Base-by-base conservation (phyloP, 164 flowering plant genomes). In the Vitis labrusca region DNA sequence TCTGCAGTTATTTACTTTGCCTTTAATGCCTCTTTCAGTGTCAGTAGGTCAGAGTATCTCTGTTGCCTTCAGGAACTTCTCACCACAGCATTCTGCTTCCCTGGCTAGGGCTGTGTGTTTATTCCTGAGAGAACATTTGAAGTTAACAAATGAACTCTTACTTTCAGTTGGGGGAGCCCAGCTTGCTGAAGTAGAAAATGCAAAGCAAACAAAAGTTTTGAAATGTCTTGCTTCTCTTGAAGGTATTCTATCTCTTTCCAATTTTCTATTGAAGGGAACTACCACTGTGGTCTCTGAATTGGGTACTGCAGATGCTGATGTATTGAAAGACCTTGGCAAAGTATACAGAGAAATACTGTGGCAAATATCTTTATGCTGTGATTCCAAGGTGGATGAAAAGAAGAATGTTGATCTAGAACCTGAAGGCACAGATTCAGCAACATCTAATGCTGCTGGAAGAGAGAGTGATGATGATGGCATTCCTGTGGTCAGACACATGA, bases 31-130 rank as follows among this genome's bases (percentile, higher is more conserved):
- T 71, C 79, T 78, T 76, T 85, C 91, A 14, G 83, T 78, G 32
- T 84, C 93, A 3, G 61, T 86, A 78, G 95, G 95, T 53, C 97
- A 85, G 78, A 87, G 82, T 69, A 65, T 89, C 61, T 86, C 92
- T 71, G 71, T 79, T 74, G 92, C 97, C 50, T 94, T 94, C 66
- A 91, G 88, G 75, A 89, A 84, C 69, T 92, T 94, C 75, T 88
- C 97, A 8, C 91, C 90, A 17, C 97, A 89, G 74, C 93, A 94
- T 80, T 88, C 91, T 76, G 82, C 86, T 76, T 78, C 93, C 49
- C 78, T 94, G 56, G 92, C 97, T 76, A 86, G 88, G 58, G 84
- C 86, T 16, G 83, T 88, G 3, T 94, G 98, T 66, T 71, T 89
- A 14, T 91, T 81, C 51, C 60, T 94, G 65, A 91, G 81, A 74